Evolutionary conservation across 495 filamentous ascomycete species (phyloP), one percentile per base, ranked within the genome.

Genomic region (Bathelium albidoporum): DNA sequence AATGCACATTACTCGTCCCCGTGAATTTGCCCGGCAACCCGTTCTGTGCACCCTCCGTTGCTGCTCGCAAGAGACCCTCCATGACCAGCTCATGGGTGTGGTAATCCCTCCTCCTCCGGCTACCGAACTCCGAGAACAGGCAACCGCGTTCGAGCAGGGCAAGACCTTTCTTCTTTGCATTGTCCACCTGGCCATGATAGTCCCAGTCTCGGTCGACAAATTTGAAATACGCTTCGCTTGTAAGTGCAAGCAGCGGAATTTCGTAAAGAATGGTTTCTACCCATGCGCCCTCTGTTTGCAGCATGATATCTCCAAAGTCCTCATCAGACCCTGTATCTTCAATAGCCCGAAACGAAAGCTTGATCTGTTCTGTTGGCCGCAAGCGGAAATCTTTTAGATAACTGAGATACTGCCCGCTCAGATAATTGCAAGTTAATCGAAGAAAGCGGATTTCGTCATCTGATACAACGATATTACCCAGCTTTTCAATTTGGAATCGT

Each of bases 221-320:
- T 75, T 87, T 89, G 83, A 98, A 98, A 75, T 96, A 97, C 31
- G 95, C 90, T 73, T 98, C 92, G 66, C 90, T 95, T 1, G 91
- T 89, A 62, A 98, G 76, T 1, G 95, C 89, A 22, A 98, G 83
- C 28, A 98, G 79, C 0, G 94, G 95, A 63, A 97, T 96, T 77
- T 98, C 94, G 74, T 98, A 98, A 58, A 98, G 83, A 58, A 98
- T 98, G 0, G 94, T 96, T 59, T 97, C 93, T 9, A 91, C 81
- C 94, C 94, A 98, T 59, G 85, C 80, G 22, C 94, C 94, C 68
- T 83, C 83, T 63, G 92, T 82, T 26, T 83, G 72, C 62, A 97
- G 84, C 66, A 85, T 77, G 45, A 97, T 67, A 61, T 88, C 85
- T 28, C 95, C 95, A 43, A 85, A 64, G 59, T 92, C 88, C 0